These are phyloP conservation scores for Russula dissimulans DNA, from an alignment of 768 basidiomycete genomes.

Conservation along the genomic window DNA sequence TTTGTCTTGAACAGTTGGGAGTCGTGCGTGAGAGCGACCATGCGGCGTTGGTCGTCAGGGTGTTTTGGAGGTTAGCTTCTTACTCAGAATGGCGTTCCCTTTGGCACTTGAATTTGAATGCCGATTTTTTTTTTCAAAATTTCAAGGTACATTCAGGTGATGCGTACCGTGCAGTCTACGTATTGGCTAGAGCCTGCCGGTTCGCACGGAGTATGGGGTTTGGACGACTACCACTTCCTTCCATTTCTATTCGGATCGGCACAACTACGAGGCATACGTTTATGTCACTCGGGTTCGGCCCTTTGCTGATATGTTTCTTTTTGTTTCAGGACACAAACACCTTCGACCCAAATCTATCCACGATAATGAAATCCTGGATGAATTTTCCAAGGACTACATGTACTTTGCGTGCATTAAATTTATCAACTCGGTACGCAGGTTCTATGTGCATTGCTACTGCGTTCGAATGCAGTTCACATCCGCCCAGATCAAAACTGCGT, in stretches of 20 bases:
- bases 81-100: no score
- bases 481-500: slow-evolving; percentile 83
- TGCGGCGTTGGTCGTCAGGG: slow-evolving; percentile 62
- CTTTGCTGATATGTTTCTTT: neutral
- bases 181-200: slow-evolving; percentile 99
- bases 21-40: slow-evolving; percentile 58
- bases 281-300: neutral
- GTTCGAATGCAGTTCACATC: neutral
- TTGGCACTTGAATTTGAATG: neutral
- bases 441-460: no score
- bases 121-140: no score
- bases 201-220: slow-evolving; percentile 97
- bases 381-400: slow-evolving; percentile 89
- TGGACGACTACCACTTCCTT: slow-evolving; percentile 95
- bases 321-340: slow-evolving; percentile 56
- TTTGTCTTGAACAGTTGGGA: slow-evolving; percentile 69
- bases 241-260: slow-evolving; percentile 84
- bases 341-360: slow-evolving; percentile 90
- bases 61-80: slow-evolving; percentile 72
- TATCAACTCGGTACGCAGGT: slow-evolving; percentile 71
- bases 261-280: slow-evolving; percentile 49
- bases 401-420: slow-evolving; percentile 95
- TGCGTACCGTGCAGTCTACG: slow-evolving; percentile 81
- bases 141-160: slow-evolving; percentile 58
- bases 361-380: slow-evolving; percentile 82